Evolutionary conservation across 1,284 basidiomycete species (phyloP).

Genomic region (Cronartium ribicola): DNA sequence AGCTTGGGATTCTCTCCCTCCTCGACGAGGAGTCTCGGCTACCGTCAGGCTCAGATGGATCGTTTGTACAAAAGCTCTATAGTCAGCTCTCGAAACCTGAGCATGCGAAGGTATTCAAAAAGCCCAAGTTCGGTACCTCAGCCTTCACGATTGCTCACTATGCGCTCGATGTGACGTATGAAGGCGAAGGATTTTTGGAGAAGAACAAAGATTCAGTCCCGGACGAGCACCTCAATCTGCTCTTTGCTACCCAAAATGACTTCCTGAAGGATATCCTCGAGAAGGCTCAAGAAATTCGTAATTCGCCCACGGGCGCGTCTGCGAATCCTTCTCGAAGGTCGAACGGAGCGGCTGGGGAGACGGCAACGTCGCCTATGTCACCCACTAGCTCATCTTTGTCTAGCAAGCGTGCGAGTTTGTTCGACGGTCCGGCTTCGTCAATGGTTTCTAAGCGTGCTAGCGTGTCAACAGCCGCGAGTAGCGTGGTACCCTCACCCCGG

Average conservation of each 20-base stretch:
- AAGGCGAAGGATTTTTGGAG: constrained; percentile 95
- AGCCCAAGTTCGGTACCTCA: constrained; percentile 92
- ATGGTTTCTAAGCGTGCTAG: constrained; percentile 61
- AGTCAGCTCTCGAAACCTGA: constrained; percentile 77
- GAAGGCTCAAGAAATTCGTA: constrained; percentile 62
- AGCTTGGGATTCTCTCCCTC: constrained; percentile 86
- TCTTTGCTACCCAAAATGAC: constrained; percentile 77
- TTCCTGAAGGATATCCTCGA: constrained; percentile 95
- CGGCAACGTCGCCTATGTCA: constrained; percentile 64
- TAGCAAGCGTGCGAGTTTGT: constrained; percentile 42
- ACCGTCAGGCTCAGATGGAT: constrained; percentile 85
- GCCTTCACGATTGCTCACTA: constrained; percentile 99
- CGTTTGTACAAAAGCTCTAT: constrained; percentile 91
- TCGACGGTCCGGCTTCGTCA: constrained; percentile 43
- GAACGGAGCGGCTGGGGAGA: constrained; percentile 66
- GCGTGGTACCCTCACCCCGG: constrained; percentile 41
- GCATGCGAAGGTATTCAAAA: constrained; percentile 88
- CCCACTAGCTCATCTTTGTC: constrained; percentile 45
- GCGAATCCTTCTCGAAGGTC: constrained; percentile 62
- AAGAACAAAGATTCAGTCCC: constrained; percentile 99
- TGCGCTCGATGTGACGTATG: constrained; percentile 95
- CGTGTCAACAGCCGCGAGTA: constrained; percentile 51
- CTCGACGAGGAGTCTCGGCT: constrained; percentile 97
- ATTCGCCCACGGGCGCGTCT: constrained; percentile 55
- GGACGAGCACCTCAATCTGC: constrained; percentile 87